Evolutionary conservation across 306 rosid genomes (phyloP), one percentile per base, ranked within the genome.

Genomic region (Comarum palustre): DNA sequence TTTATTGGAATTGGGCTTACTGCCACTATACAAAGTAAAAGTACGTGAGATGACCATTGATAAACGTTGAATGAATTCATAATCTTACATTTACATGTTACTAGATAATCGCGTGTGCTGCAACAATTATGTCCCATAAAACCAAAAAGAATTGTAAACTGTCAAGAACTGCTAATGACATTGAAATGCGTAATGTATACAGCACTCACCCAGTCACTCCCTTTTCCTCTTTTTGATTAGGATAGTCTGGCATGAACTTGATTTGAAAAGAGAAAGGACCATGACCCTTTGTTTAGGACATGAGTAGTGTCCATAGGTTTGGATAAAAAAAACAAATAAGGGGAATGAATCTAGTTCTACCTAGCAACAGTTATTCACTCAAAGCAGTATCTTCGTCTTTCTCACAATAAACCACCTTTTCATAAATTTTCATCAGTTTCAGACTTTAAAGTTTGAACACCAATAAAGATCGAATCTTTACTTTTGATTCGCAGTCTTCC

Each of bases 311-410:
- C 31, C 31, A 29, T 1, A 29, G 31, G 31, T 1, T 29, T 29
- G 31, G 31, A 29, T 29, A 29, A 32, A 31, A 43, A n/a, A 34
- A 22, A 8, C 25, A 5, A 42, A 17, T 12, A 59, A 70, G 57
- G 8, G 62, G 25, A 66, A 71, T 43, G 78, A 72, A 72, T 19
- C 57, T 19, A 51, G 9, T 51, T 8, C 62, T 20, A 72, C 17
- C 12, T 2, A 27, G 19, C 72, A 22, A 1, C 75, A 24, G 38
- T 71, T 71, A 54, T 55, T 78, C 68, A 73, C 67, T 68, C 42
- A 41, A 60, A 38, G 15, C 47, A 68, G 41, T 17, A 59, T n/a
- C 67, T 71, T 50, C 67, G n/a, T 43, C 59, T 0, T 41, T 39
- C 15, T 24, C 52, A 31, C 24, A 24, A 50, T 51, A 15, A 36